Evolutionary conservation across 768 basidiomycete species (phyloP), one percentile per base, ranked within the genome.

Genomic region (Hortiboletus flavorubellus): DNA sequence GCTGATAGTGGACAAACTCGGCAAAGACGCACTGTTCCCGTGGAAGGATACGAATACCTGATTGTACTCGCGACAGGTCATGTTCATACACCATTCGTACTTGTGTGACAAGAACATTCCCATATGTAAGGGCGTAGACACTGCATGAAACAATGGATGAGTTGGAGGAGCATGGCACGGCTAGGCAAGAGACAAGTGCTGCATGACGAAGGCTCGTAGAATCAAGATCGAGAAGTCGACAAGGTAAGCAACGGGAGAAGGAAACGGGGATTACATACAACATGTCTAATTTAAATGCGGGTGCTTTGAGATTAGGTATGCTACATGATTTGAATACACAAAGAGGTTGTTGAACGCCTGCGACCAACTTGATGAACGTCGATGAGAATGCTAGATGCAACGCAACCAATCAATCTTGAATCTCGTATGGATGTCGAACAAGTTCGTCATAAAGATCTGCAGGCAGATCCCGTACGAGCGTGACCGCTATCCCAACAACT

Each of bases 401-500:
- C 31, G 21, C 38, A 46, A 39, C 51, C 40, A 52, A 41, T 50
- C 31, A 23, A 34, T 59, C 58, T 34, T 63, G 61, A 11, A 78
- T 72, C 21, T 89, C 86, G 61, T 85, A 95, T 8, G 93, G 92
- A 72, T 97, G 93, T 59, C 84, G 82, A 53, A 92, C 91, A 26
- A 96, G 82, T 69, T 92, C 91, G 45, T 92, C 89, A 63, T 95
- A 97, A 5, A 96, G 75, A 26, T 89, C 90, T 38, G 87, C 63
- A 1, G 93, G 93, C 11, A 98, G 79, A 63, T 98, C 94, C 53
- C 93, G 85, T 26, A 98, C 93, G 39, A 98, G 84, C 0, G 93
- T 93, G 15, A 98, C 92, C 1, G 94, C 92, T 63, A 98, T 92
- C 2, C 91, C 92, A 50, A 98, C 88, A 46, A 98, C 88, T 34